Base-by-base conservation (phyloP, 2,329 filamentous ascomycete species). In the Elsinoe arachidis region DNA sequence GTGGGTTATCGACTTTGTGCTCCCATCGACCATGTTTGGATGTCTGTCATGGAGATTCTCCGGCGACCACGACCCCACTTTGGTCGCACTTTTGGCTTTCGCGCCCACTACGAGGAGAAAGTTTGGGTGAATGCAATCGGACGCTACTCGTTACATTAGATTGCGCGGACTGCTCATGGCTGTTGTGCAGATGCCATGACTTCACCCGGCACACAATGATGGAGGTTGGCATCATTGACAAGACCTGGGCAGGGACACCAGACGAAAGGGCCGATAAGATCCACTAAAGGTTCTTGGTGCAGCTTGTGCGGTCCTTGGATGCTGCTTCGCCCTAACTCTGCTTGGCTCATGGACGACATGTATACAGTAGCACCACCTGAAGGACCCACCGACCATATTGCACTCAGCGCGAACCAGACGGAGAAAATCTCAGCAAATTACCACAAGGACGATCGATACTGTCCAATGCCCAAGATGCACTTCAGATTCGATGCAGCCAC, bases 231-330 rank as follows among this genome's bases (percentile, higher is more conserved):
- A 30, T 30, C 26, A 30, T 30, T 30, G 26, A 30, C 26, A 30
- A 9, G 26, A 30, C 26, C 26, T 30, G 26, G 26, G 26, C 26
- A 30, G 26, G 26, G 26, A 30, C 26, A 30, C 2, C 7, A 30
- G 26, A 30, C 26, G 26, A 30, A 30, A 4, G 26, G 26, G 26
- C 26, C 26, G 26, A 30, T 30, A 30, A 30, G 26, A 30, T 30
- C 26, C 26, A 30, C 3, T 5, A 11, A 38, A 52, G 47, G 33
- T 5, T 34, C 35, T 53, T 53, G 49, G 34, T 23, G 34, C 49
- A 53, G 49, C 49, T 53, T 53, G 49, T 53, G 49, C 35, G 26
- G 17, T 35, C 10, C 44, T 49, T 49, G 17, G 44, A 49, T 49
- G 26, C 44, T 53, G 49, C 49, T 53, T 53, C 19, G 37, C 7